Evolutionary conservation across 345 rosid genomes (phyloP), one percentile per base, ranked within the genome.

Genomic region (Eucalyptus regnans): DNA sequence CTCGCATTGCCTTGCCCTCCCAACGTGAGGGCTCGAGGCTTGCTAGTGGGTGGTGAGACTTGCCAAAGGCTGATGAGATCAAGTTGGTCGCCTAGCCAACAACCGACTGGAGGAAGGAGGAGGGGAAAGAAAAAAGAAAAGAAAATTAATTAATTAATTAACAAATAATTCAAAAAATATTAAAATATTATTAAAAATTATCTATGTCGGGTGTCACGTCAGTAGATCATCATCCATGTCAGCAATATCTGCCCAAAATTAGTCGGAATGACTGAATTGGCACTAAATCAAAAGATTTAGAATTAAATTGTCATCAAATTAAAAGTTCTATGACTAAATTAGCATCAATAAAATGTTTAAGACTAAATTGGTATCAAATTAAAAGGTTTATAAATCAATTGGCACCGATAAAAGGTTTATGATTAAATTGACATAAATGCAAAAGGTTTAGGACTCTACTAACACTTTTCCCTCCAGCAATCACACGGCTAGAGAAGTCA

Each of bases 341-440:
- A 2, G 5, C 1, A 4, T 1, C 50, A 12, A 51, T 51, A 17
- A 51, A 50, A 50, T 13, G 0, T 50, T 50, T 52, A 52, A 3
- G 2, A 52, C 5, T 52, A 52, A 51, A 52, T 52, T 52, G 9
- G 3, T 0, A 52, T 4, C 8, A 52, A 50, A 52, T 51, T 1
- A 51, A 51, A 51, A 51, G 3, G 1, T 52, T 52, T 58, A 58
- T 0, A 58, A 58, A 0, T 25, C 4, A 12, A 12, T 60, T 12
- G 3, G 0, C 31, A 27, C 0, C 2, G 0, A 18, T 52, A 18
- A 52, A 52, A 17, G 0, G 0, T 18, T 52, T 52, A 7, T 1
- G 1, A 52, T 1, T 52, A 12, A 60, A 60, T 52, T 52, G 2
- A 18, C 0, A 52, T 0, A 52, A 7, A 52, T 52, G 0, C 5